phyloP scores from a whole-genome alignment of 2,329 filamentous ascomycete species.

The Penicillium fuscoglaucum region DNA sequence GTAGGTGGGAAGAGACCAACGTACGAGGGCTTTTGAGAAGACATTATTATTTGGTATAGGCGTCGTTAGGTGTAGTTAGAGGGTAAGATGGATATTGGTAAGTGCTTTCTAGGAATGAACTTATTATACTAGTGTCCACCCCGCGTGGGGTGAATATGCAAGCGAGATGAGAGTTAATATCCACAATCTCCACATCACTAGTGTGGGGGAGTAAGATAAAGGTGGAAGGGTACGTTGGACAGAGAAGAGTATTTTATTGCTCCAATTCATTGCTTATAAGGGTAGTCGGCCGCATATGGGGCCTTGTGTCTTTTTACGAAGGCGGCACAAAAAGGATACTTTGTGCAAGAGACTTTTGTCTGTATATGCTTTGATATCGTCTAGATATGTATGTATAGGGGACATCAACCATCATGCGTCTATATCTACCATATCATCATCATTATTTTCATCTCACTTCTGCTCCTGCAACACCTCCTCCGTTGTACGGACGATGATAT shows the following conservation, averaged over 20 bases:
- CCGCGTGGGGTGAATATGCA: conserved; percentile 4
- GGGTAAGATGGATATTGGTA: background rate
- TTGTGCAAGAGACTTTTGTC: too few species aligned
- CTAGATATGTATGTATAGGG: background rate
- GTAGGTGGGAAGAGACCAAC: background rate
- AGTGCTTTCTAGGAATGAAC: background rate
- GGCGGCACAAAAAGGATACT: too few species aligned
- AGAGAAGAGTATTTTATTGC: background rate
- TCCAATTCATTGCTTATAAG: background rate
- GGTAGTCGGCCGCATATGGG: too few species aligned
- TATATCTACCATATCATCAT: background rate
- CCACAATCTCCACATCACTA: background rate
- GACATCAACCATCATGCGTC: background rate
- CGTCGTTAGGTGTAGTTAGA: background rate
- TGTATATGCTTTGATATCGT: too few species aligned
- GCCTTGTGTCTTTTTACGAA: too few species aligned
- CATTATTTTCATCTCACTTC: background rate
- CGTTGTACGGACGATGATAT: conserved; percentile 65
- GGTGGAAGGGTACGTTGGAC: background rate
- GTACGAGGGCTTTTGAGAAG: conserved; percentile 7
- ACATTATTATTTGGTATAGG: background rate
- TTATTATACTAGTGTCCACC: background rate
- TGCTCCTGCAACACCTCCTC: conserved; percentile 51
- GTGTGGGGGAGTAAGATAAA: background rate
- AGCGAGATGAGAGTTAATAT: background rate